Evolutionary conservation across 1,284 basidiomycete species (phyloP), one percentile per base, ranked within the genome.

Genomic region (Cryptococcus sp.): DNA sequence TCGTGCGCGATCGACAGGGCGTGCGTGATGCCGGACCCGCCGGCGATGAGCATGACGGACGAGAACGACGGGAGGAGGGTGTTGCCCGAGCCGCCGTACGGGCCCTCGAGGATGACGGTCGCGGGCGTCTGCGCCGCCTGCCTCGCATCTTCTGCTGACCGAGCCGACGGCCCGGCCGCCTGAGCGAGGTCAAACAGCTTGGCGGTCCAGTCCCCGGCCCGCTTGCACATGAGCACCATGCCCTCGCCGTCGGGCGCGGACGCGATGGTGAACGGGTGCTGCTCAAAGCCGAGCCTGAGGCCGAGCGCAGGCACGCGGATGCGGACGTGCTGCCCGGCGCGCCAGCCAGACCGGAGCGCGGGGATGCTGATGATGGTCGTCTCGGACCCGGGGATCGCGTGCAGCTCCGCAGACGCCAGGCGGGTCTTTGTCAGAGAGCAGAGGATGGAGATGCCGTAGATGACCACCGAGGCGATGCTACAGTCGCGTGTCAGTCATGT

Each of bases 401-500:
- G 57, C 33, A 79, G 56, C 50, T 69, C 63, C 20, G 76, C 77
- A 15, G 59, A 50, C 5, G 67, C 64, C 13, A 73, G 16, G 13
- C 71, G 69, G 8, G 72, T 75, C 58, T 77, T 77, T 58, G 60
- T 38, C 4, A 73, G 45, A 4, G 67, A 64, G 21, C 60, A 57
- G 33, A 73, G 16, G 18, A 72, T 58, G 11, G 74, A 74, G 40
- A 73, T 44, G 15, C 46, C 39, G 61, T 75, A 77, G 50, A 77
- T 63, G 79, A 82, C 56, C 77, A 83, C 53, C 72, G 78, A 65
- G 9, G 83, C 84, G 57, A 89, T 80, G 79, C 87, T 67, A 35
- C 20, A 16, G 28, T n/a, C 47, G 13, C 12, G 16, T 20, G 35
- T 52, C 36, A 59, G 47, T 33, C 5, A 37, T 45, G 16, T 42